A percentile compares a stretch with the other conserved stretches of the same genome.
These are phyloP conservation scores for Aspergillus fijiensis DNA, from an alignment of 2,329 filamentous ascomycete genomes.

Conservation along the genomic window DNA sequence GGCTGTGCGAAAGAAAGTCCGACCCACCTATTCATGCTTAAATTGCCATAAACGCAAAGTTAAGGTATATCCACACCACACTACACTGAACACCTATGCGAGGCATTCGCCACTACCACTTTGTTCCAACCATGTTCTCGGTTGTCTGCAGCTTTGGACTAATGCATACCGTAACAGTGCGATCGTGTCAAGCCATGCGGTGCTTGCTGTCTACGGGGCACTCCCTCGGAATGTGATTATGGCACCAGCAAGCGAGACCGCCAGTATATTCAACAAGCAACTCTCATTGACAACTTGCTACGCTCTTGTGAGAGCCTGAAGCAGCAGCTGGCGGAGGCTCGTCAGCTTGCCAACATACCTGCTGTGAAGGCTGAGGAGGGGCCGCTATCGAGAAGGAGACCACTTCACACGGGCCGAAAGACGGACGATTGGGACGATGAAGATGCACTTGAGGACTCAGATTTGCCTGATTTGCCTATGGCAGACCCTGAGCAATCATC, in stretches of 20 bases:
- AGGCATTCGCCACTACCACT: background rate
- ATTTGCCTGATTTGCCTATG: background rate
- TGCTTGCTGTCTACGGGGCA: slow-evolving; percentile 31
- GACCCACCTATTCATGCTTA: slow-evolving; percentile 33
- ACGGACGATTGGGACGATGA: slow-evolving; percentile 4
- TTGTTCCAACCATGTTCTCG: background rate
- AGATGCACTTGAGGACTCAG: background rate
- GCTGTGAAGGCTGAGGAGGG: slow-evolving; percentile 18
- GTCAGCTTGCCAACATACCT: slow-evolving; percentile 17
- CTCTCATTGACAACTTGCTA: slow-evolving; percentile 28
- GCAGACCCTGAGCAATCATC: background rate
- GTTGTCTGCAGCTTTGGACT: background rate
- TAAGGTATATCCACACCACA: slow-evolving; percentile 25
- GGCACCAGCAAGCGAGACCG: slow-evolving; percentile 31
- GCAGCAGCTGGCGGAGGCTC: slow-evolving; percentile 21
- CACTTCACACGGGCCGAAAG: background rate
- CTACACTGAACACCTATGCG: background rate
- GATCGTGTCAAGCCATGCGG: slow-evolving; percentile 34
- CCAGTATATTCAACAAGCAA: slow-evolving; percentile 31
- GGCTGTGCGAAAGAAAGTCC: slow-evolving; percentile 25
- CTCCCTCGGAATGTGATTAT: slow-evolving; percentile 33
- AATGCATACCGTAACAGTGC: slow-evolving; percentile 19
- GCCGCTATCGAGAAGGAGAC: background rate
- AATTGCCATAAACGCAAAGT: slow-evolving; percentile 35
- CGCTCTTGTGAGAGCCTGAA: slow-evolving; percentile 22